Percentiles rank a stretch among this genome's conserved stretches.
Conservation (phyloP, 1,284 basidiomycete species). For the Hymenochaete sp. region DNA sequence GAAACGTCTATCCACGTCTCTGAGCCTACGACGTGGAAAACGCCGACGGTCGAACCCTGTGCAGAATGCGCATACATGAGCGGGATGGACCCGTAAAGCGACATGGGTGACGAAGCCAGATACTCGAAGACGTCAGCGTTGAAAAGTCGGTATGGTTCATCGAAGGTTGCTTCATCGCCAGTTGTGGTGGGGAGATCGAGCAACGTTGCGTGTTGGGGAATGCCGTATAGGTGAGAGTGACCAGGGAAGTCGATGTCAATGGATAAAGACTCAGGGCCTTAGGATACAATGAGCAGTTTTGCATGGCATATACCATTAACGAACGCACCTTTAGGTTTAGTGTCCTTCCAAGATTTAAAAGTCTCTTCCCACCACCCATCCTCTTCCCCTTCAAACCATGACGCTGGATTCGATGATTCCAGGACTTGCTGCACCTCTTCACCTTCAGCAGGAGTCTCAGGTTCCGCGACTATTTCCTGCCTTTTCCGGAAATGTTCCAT, state of each 20-base stretch:
- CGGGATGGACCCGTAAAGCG: slow-evolving; percentile 88
- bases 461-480: slow-evolving; percentile 32
- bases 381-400: slow-evolving; percentile 86
- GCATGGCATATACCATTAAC: background rate
- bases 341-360: slow-evolving; percentile 81
- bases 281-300: background rate
- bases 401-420: slow-evolving; percentile 44
- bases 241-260: slow-evolving; percentile 92
- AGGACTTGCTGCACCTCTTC: slow-evolving; percentile 48
- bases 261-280: slow-evolving; percentile 89
- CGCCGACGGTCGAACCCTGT: slow-evolving; percentile 71
- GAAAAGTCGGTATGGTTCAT: slow-evolving; percentile 91
- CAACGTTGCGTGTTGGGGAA: slow-evolving; percentile 93
- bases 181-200: slow-evolving; percentile 83
- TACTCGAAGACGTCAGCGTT: slow-evolving; percentile 99
- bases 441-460: slow-evolving; percentile 28
- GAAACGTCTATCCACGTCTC: slow-evolving; percentile 95
- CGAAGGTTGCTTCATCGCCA: slow-evolving; percentile 61
- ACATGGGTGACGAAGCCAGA: slow-evolving; percentile 82
- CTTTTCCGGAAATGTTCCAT: slow-evolving; percentile 96
- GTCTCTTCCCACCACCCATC: slow-evolving; percentile 87
- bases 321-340: slow-evolving; percentile 83
- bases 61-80: slow-evolving; percentile 88
- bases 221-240: slow-evolving; percentile 85
- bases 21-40: slow-evolving; percentile 87